Percentiles rank a stretch among this genome's conserved stretches.
Conservation (phyloP, 2,329 filamentous ascomycete species). For the Penicillium sp. region DNA sequence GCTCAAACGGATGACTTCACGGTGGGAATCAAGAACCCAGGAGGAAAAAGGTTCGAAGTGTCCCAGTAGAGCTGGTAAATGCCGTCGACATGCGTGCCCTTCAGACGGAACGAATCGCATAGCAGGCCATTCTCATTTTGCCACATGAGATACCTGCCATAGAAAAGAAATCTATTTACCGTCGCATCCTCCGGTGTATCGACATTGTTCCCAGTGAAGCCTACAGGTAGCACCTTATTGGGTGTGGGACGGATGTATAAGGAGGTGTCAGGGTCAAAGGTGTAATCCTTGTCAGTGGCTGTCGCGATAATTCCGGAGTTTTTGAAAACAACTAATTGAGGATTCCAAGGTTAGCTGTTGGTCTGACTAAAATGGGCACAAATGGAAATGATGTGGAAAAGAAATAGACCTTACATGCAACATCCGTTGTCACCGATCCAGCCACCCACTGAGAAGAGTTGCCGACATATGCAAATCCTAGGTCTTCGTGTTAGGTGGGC, state of each 20-base stretch:
- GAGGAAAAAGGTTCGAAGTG: conserved; percentile 13
- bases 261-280: conserved; percentile 10
- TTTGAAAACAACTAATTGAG: conserved; percentile 8
- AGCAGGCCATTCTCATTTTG: conserved; percentile 7
- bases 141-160: conserved; percentile 17
- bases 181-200: conserved; percentile 8
- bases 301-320: conserved; percentile 9
- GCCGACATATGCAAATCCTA: conserved; percentile 17
- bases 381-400: not conserved
- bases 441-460: conserved; percentile 13
- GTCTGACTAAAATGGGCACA: too few relatives aligned
- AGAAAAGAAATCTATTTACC: conserved; percentile 11
- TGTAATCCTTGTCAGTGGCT: conserved; percentile 10
- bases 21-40: conserved; percentile 7
- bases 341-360: not conserved
- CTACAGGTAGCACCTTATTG: conserved; percentile 11
- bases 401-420: conserved; percentile 11
- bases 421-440: conserved; percentile 13
- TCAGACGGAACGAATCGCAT: conserved; percentile 14
- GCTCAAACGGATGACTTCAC: conserved; percentile 6
- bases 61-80: conserved; percentile 18
- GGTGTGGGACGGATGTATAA: conserved; percentile 14
- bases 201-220: conserved; percentile 14
- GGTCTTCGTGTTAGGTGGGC: not conserved
- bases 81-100: conserved; percentile 11